These are phyloP conservation scores for Hypomyces perniciosus DNA, from an alignment of 2,329 filamentous ascomycete species.

Conservation along the genomic window DNA sequence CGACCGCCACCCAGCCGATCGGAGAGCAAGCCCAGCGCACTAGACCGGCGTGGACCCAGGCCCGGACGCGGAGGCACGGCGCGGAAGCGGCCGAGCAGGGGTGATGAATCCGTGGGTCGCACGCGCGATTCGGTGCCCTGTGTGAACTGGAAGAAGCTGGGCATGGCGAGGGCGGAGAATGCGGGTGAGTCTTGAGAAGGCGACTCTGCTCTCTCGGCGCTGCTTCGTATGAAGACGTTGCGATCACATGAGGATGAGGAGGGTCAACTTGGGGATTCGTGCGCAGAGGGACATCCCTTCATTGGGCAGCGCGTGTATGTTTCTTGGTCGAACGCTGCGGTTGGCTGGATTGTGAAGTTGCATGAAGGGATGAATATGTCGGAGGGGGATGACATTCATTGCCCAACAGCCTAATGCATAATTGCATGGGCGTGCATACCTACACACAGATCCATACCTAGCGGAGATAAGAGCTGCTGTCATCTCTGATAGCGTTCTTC, in stretches of 20 bases:
- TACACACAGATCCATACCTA: too few relatives aligned
- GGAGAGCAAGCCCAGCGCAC: slow-evolving; percentile 36
- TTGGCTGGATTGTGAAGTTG: slow-evolving; percentile 5
- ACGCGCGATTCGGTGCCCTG: slow-evolving; percentile 56
- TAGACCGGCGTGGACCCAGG: slow-evolving; percentile 22
- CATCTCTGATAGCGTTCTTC: too few relatives aligned
- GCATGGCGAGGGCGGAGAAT: slow-evolving; percentile 37
- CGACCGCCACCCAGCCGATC: slow-evolving; percentile 30
- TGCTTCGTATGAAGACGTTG: not conserved
- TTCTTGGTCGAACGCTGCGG: not conserved
- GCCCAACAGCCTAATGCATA: too few relatives aligned
- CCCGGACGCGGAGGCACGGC: slow-evolving; percentile 47
- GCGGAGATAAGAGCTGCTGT: too few relatives aligned
- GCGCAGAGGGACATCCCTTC: slow-evolving; percentile 11
- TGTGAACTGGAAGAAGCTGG: slow-evolving; percentile 62
- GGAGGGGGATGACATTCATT: not conserved
- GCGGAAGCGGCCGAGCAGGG: slow-evolving; percentile 59
- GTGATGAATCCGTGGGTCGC: slow-evolving; percentile 49
- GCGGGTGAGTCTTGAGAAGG: slow-evolving; percentile 4
- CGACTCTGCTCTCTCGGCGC: not conserved
- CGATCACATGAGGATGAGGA: slow-evolving; percentile 3
- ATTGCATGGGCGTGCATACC: too few relatives aligned
- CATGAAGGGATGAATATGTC: not conserved
- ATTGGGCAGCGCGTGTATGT: not conserved
- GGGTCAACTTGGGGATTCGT: slow-evolving; percentile 8